These are phyloP conservation scores for Cordyceps cicadae DNA, from an alignment of 2,329 filamentous ascomycete species.

Conservation along the genomic window DNA sequence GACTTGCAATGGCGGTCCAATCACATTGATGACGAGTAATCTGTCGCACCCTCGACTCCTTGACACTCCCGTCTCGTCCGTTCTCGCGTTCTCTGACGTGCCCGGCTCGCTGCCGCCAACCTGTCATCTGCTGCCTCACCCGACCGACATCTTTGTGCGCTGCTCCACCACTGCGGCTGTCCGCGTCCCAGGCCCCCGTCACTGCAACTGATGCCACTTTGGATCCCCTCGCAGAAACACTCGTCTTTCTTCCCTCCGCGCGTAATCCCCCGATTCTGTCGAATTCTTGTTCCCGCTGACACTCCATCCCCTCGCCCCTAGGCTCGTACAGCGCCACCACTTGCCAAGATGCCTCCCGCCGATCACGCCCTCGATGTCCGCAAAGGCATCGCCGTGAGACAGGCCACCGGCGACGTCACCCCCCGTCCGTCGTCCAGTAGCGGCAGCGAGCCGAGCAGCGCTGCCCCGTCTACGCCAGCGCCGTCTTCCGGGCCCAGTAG, in stretches of 20 bases:
- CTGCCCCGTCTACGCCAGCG: not conserved
- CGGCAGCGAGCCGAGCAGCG: not conserved
- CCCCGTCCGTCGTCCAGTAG: not conserved
- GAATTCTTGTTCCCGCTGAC: not conserved
- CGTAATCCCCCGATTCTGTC: not conserved
- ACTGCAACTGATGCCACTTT: not conserved
- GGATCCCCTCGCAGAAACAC: not conserved
- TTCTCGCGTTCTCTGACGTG: not conserved
- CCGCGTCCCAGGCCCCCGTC: not conserved
- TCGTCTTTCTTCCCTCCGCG: too few relatives aligned
- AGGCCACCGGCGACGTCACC: not conserved
- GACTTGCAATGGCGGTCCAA: not conserved
- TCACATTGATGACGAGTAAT: not conserved
- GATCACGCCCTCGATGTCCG: not conserved
- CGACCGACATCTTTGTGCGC: not conserved
- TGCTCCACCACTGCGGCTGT: constrained; percentile 3
- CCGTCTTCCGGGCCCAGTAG: not conserved
- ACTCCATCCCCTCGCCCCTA: not conserved
- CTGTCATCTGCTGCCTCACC: not conserved
- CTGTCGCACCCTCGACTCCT: not conserved
- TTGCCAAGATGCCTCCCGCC: constrained; percentile 1
- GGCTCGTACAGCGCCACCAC: not conserved
- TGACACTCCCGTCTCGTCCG: not conserved
- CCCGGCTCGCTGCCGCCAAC: not conserved
- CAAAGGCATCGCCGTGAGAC: not conserved